Evolutionary conservation across 176 grass and related monocot genomes (phyloP), one percentile per base, ranked within the genome.

Genomic region (Carex littledalei): DNA sequence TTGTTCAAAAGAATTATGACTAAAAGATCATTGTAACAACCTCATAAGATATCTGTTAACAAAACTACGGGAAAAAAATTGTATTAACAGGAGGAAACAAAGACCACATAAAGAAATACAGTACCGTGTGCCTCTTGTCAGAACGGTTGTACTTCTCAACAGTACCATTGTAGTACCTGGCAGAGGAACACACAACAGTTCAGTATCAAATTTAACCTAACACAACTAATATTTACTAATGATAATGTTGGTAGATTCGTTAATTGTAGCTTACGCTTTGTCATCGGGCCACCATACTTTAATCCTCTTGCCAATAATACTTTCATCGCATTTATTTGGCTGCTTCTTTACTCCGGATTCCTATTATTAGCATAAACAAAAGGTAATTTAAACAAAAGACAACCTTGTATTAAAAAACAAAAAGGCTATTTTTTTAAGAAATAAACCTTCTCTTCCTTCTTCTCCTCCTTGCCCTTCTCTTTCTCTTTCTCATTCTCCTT

Each of bases 231-330:
- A 81, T 20, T 31, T 37, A 57, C 37, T 0, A 39, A 0, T 63
- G 56, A 53, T 67, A 13, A 67, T 29, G 66, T 82, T 9, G 18
- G 39, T 34, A 86, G 85, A 84, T 84, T 82, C 20, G 35, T 68
- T 26, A 11, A 80, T 64, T 34, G 31, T 24, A 47, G 66, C 91
- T 95, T 88, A 98, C 95, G 57, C 84, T 84, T 95, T 75, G 26
- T 98, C 95, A 55, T 89, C 83, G 1, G 95, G 91, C 95, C 93
- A 98, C 95, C 95, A 98, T 41, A 98, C 93, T 94, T 90, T 89
- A 63, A 98, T 84, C 84, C 85, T 98, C 76, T 86, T 78, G 11
- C 89, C 93, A 72, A 98, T 43, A 78, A 98, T 86, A 53, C 67
- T 90, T 67, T 77, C 78, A 78, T 92, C 87, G 61, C 85, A 67